phyloP scores from a whole-genome alignment of 306 rosid species.

The Arachis stenosperma region DNA sequence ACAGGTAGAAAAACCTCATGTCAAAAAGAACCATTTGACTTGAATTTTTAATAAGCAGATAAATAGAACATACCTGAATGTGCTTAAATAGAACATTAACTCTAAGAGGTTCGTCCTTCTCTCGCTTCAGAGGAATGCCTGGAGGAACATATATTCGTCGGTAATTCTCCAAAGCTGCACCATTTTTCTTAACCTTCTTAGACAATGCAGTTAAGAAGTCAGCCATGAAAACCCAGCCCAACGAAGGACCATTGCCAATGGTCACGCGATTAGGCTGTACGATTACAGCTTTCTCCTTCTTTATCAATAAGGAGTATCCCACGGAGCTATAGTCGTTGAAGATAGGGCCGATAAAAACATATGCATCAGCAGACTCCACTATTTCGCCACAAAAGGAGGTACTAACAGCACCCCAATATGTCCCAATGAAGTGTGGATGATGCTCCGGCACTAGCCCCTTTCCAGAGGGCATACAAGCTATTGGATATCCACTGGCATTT shows the following conservation, averaged over 20 bases:
- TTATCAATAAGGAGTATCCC: slow-evolving; percentile 79
- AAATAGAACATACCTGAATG: slow-evolving; percentile 48
- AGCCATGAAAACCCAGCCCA: slow-evolving; percentile 93
- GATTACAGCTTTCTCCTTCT: slow-evolving; percentile 69
- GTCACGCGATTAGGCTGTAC: slow-evolving; percentile 81
- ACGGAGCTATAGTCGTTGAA: slow-evolving; percentile 93
- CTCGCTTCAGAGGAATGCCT: slow-evolving; percentile 60
- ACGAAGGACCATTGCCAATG: slow-evolving; percentile 74
- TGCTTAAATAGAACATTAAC: slow-evolving; percentile 86
- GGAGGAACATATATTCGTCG: slow-evolving; percentile 69
- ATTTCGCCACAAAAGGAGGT: slow-evolving; percentile 79
- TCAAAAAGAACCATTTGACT: not conserved
- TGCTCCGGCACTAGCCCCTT: slow-evolving; percentile 86
- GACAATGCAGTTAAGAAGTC: slow-evolving; percentile 75
- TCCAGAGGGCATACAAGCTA: slow-evolving; percentile 82
- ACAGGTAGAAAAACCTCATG: not conserved
- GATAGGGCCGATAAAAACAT: slow-evolving; percentile 80
- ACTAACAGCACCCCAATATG: slow-evolving; percentile 93
- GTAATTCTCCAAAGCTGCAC: slow-evolving; percentile 72
- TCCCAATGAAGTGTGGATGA: slow-evolving; percentile 62
- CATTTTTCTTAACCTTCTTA: slow-evolving; percentile 66
- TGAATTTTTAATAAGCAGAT: slow-evolving; percentile 1
- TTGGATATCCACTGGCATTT: slow-evolving; percentile 76
- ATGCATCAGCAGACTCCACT: slow-evolving; percentile 91
- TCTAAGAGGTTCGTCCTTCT: slow-evolving; percentile 65